These are phyloP conservation scores for Pseudozyma hubeiensis DNA, from an alignment of 1,284 basidiomycete species.

Conservation along the genomic window DNA sequence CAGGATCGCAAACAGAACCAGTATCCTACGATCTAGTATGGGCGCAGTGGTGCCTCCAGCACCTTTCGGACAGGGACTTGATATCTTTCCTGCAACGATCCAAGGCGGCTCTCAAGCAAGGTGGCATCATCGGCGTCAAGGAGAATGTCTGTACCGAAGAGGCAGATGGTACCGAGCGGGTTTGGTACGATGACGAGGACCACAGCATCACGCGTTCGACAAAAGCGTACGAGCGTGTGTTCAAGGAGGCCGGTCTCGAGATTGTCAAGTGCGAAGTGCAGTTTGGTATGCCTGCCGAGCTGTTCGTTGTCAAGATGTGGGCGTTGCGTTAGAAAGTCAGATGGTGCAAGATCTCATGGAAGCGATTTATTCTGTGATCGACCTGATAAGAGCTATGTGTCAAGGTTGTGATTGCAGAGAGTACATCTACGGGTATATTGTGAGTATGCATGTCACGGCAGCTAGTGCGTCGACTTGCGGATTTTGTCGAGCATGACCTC, in stretches of 20 bases:
- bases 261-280: conserved; percentile 62
- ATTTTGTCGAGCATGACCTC: conserved; percentile 67
- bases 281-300: conserved; percentile 63
- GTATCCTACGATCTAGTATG: conserved; percentile 63
- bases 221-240: conserved; percentile 65
- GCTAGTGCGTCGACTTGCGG: conserved; percentile 29
- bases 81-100: conserved; percentile 59
- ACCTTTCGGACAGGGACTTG: conserved; percentile 65
- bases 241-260: conserved; percentile 59
- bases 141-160: conserved; percentile 66
- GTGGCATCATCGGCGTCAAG: conserved; percentile 65
- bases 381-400: too few relatives aligned
- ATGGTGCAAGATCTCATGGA: too few relatives aligned
- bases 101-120: conserved; percentile 51
- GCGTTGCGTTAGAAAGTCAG: conserved; percentile 24
- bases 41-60: conserved; percentile 68
- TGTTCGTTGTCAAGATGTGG: conserved; percentile 67
- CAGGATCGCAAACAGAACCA: conserved; percentile 40
- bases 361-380: too few relatives aligned
- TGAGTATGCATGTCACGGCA: background rate
- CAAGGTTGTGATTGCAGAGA: background rate
- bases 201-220: conserved; percentile 65
- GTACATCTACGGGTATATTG: conserved; percentile 20
- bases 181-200: conserved; percentile 67
- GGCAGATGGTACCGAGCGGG: conserved; percentile 61